Evolutionary conservation across 148 eudicot species (phyloP).

Genomic region (Cornus kousa): DNA sequence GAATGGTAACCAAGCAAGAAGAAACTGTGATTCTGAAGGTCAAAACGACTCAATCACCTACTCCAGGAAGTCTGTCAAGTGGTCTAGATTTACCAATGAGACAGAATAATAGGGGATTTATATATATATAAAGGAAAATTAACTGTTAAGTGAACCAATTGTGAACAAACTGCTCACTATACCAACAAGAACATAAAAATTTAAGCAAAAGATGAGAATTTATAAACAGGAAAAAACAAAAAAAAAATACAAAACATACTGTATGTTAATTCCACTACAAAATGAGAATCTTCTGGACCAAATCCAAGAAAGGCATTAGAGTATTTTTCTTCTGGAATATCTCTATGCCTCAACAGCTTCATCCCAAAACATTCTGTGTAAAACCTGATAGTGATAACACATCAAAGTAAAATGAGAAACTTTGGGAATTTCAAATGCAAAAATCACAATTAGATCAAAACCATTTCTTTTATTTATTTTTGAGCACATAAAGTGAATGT

Average conservation of each 20-base stretch:
- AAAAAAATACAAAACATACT: constrained; percentile 43
- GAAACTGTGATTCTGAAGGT: not conserved
- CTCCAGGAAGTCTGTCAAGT: not conserved
- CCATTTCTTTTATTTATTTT: not conserved
- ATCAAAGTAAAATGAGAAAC: not conserved
- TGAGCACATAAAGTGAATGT: not conserved
- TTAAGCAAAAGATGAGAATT: not conserved
- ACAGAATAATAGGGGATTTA: not conserved
- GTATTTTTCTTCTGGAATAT: constrained; percentile 84
- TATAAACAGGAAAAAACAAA: not conserved
- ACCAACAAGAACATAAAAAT: not conserved
- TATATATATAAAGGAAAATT: too few species aligned
- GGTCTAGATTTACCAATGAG: not conserved
- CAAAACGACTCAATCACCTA: too few species aligned
- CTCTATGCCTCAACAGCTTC: constrained; percentile 83
- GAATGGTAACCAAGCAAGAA: not conserved
- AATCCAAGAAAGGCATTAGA: constrained; percentile 90
- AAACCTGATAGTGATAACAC: constrained; percentile 52
- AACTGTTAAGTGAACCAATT: too few species aligned
- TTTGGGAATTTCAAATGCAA: not conserved
- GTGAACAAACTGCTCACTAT: not conserved
- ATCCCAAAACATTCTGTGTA: constrained; percentile 91
- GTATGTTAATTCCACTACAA: constrained; percentile 80
- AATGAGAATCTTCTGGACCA: constrained; percentile 76
- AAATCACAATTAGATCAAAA: not conserved